Evolutionary conservation across 1,284 basidiomycete genomes (phyloP).

Genomic region (Trametes polyzona): DNA sequence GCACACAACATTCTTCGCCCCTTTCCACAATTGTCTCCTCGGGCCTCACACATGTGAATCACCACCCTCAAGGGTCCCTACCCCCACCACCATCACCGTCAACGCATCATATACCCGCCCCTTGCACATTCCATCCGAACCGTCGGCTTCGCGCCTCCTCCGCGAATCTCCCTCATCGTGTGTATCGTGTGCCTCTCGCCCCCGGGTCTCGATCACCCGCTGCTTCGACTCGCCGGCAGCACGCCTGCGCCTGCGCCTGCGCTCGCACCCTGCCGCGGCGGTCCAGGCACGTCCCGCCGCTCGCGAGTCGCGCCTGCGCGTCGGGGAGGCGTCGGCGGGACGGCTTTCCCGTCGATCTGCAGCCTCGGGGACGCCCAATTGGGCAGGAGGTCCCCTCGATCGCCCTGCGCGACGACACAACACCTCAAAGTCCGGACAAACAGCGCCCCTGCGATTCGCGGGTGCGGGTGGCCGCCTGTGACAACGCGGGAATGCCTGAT

Average conservation of each 20-base stretch:
- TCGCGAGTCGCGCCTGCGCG: not conserved
- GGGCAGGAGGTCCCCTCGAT: not conserved
- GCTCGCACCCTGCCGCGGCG: not conserved
- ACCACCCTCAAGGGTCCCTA: no score
- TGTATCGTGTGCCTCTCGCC: not conserved
- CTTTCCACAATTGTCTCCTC: no score
- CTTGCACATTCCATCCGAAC: not conserved
- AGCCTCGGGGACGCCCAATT: not conserved
- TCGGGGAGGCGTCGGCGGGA: not conserved
- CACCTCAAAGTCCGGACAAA: not conserved
- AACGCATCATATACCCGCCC: not conserved
- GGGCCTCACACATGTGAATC: not conserved
- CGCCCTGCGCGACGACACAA: not conserved
- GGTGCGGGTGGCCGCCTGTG: no score
- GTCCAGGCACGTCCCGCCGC: not conserved
- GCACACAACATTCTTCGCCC: not conserved
- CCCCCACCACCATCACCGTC: not conserved
- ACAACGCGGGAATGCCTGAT: no score
- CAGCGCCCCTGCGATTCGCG: not conserved
- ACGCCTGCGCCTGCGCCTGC: not conserved
- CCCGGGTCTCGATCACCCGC: slow-evolving; percentile 4
- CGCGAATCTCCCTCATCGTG: not conserved
- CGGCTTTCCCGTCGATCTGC: not conserved
- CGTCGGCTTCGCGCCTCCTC: not conserved
- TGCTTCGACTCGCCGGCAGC: not conserved